Evolutionary conservation across 2,329 filamentous ascomycete genomes (phyloP), one percentile per base, ranked within the genome.

Genomic region (Geosmithia putterillii): DNA sequence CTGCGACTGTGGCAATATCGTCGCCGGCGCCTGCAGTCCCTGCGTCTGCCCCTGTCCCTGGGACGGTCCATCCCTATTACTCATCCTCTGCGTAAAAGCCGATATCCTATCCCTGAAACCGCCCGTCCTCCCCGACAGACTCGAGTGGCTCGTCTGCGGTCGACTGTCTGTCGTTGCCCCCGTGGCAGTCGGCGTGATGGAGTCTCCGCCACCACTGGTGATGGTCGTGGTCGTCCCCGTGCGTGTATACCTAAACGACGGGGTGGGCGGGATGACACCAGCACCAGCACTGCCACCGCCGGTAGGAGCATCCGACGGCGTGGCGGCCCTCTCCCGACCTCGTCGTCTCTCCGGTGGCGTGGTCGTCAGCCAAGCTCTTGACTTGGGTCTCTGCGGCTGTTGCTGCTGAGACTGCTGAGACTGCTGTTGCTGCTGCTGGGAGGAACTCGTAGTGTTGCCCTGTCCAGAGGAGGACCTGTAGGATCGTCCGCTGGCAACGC

Each of bases 401-500:
- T 32, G 28, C 10, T 32, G 28, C 10, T 6, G 6, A 4, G 4
- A 14, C 10, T 32, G 28, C 28, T 32, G 28, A 9, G 10, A 14
- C 28, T 32, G 28, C 28, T 32, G 28, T 14, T 32, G 28, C 10
- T 32, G 28, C 28, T 32, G 28, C 10, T 32, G 28, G n/a, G n/a
- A n/a, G n/a, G n/a, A n/a, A n/a, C n/a, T n/a, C n/a, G n/a, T n/a
- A n/a, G n/a, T n/a, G n/a, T 49, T 32, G 17, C 66, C 19, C 69
- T 51, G 39, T 63, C 67, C n/a, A 60, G 53, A 4, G 67, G 66
- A 12, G 4, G 34, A 37, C 14, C 54, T 55, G 46, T 65, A 61
- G 0, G 71, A 75, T 19, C 60, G 62, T 22, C 60, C 57, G 47
- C 66, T 71, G 9, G 70, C 66, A 15, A 71, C 56, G 51, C 73